Percentiles rank a stretch among this genome's conserved stretches.
These are phyloP conservation scores for Parastagonospora nodorum DNA, from an alignment of 2,329 filamentous ascomycete genomes.

Conservation along the genomic window DNA sequence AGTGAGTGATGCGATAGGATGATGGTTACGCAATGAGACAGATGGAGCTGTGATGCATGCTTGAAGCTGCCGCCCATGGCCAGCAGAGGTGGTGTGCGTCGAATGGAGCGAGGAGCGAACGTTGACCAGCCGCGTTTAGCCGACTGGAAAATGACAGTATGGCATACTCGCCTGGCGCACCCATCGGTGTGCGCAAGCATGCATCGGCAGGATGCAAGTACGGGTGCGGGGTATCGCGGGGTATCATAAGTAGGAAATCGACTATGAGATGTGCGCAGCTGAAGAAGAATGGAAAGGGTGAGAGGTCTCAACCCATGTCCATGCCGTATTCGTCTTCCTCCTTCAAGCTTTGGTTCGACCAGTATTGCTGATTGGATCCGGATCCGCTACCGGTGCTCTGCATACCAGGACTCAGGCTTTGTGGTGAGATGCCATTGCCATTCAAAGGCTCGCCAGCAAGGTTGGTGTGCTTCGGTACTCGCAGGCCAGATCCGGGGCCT, in stretches of 20 bases:
- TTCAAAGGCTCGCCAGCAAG: slow-evolving; percentile 77
- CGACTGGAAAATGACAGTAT: neutral
- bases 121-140: neutral
- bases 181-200: slow-evolving; percentile 16
- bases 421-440: slow-evolving; percentile 60
- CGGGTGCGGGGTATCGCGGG: slow-evolving; percentile 42
- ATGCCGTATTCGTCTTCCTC: slow-evolving; percentile 92
- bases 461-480: slow-evolving; percentile 93
- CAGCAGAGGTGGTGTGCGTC: slow-evolving; percentile 38
- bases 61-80: slow-evolving; percentile 33
- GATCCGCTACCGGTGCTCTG: slow-evolving; percentile 71
- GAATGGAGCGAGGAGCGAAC: slow-evolving; percentile 1
- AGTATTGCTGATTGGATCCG: slow-evolving; percentile 56
- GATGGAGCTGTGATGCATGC: slow-evolving; percentile 29
- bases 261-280: slow-evolving; percentile 18
- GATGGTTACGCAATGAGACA: slow-evolving; percentile 41
- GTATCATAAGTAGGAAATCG: slow-evolving; percentile 40
- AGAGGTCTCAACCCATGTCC: slow-evolving; percentile 58
- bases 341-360: slow-evolving; percentile 71
- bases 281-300: slow-evolving; percentile 9
- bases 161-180: neutral
- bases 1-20: slow-evolving; percentile 14
- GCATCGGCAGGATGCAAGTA: slow-evolving; percentile 36
- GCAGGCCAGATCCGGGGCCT: slow-evolving; percentile 78
- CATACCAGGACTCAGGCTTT: slow-evolving; percentile 59